A percentile compares a stretch with the other conserved stretches of the same genome.
Conservation (phyloP, 148 eudicot genomes). For the Rhododendron ovatum region DNA sequence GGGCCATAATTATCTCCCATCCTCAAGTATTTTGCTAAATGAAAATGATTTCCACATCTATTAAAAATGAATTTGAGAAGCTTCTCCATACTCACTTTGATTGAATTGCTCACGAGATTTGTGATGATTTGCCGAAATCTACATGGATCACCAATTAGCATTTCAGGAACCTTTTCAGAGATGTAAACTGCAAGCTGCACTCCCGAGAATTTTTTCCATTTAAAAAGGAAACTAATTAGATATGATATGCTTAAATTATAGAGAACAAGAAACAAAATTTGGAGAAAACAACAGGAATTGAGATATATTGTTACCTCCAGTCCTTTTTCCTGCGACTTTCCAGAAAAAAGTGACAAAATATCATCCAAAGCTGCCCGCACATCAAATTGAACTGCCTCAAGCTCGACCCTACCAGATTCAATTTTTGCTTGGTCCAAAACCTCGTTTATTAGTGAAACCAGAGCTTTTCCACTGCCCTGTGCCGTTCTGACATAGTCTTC, state of each 20-base stretch:
- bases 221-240: not conserved
- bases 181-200: conserved; percentile 79
- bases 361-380: conserved; percentile 78
- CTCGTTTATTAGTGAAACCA: conserved; percentile 88
- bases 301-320: conserved; percentile 58
- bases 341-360: conserved; percentile 85
- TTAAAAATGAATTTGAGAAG: not conserved
- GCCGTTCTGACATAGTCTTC: conserved; percentile 94
- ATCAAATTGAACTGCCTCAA: conserved; percentile 82
- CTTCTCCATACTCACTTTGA: conserved; percentile 56
- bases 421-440: conserved; percentile 97
- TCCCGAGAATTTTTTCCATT: not conserved
- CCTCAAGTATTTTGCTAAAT: not conserved
- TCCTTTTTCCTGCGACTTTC: conserved; percentile 93
- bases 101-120: conserved; percentile 92
- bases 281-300: not conserved
- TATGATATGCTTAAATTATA: not conserved
- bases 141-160: conserved; percentile 89
- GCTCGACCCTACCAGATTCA: conserved; percentile 92
- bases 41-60: not conserved
- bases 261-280: not conserved
- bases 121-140: conserved; percentile 92
- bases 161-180: conserved; percentile 72
- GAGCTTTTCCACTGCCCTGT: conserved; percentile 90
- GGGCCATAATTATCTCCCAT: not conserved